Evolutionary conservation across 2,329 filamentous ascomycete species (phyloP).

Genomic region (Pestalotiopsis sp.): DNA sequence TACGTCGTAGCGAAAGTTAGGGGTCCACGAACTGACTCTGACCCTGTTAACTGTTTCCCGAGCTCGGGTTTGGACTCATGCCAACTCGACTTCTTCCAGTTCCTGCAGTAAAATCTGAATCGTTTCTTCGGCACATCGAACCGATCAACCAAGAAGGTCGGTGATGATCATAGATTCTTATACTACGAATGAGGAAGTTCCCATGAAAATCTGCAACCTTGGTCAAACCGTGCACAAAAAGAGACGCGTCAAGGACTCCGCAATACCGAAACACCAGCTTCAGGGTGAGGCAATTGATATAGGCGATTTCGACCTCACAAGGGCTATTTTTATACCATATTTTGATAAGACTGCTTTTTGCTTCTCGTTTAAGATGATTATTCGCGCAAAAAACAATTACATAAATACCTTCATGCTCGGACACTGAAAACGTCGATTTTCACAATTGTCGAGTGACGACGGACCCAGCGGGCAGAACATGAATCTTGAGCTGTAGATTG

Average conservation of each 20-base stretch:
- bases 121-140: not conserved
- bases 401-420: no score
- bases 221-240: not conserved
- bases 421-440: no score
- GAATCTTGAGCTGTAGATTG: no score
- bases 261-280: constrained; percentile 5
- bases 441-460: no score
- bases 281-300: not conserved
- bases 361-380: not conserved
- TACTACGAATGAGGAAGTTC: not conserved
- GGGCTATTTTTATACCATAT: not conserved
- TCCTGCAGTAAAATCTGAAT: no score
- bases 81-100: no score
- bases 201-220: not conserved
- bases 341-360: not conserved
- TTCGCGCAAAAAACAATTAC: no score
- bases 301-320: not conserved
- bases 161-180: not conserved
- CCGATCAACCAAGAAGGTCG: not conserved
- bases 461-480: no score
- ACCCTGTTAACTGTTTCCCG: no score
- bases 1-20: not conserved
- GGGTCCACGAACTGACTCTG: no score
- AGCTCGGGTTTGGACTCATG: no score
- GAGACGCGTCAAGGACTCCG: constrained; percentile 7